These are phyloP conservation scores for Fusarium scirpi DNA, from an alignment of 2,329 filamentous ascomycete species.

Conservation along the genomic window DNA sequence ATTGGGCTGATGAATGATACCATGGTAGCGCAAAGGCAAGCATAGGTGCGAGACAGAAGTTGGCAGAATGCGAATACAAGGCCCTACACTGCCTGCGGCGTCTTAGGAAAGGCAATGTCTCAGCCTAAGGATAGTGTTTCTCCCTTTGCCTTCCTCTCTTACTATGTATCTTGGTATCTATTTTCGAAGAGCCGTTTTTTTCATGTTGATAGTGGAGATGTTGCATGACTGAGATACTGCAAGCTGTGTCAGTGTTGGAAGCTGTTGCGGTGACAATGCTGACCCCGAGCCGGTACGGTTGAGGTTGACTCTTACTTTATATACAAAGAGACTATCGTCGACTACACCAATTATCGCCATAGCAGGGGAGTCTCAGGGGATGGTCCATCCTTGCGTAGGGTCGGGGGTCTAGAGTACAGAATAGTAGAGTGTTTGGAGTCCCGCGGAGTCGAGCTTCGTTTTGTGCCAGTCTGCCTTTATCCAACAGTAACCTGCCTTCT, in stretches of 20 bases:
- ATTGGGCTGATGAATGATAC: constrained; percentile 39
- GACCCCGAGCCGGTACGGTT: background rate
- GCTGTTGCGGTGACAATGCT: background rate
- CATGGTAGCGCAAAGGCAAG: background rate
- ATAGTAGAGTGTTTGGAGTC: no score
- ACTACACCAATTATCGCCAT: background rate
- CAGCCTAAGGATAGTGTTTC: background rate
- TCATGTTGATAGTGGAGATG: background rate
- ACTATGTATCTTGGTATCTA: background rate
- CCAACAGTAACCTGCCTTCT: no score
- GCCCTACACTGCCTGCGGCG: background rate
- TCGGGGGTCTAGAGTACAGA: no score
- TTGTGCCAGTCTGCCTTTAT: no score
- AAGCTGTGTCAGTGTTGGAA: background rate
- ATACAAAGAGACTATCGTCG: background rate
- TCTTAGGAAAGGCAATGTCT: background rate
- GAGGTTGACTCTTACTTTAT: background rate
- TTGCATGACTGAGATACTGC: background rate
- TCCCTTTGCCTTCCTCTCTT: background rate
- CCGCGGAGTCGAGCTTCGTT: no score
- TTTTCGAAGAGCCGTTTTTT: background rate
- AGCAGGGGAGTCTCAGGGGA: no score
- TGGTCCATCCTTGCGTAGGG: no score
- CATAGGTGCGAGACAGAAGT: background rate
- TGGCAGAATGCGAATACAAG: background rate